Evolutionary conservation across 2,329 filamentous ascomycete species (phyloP).

Genomic region (Plenodomus lindquistii): DNA sequence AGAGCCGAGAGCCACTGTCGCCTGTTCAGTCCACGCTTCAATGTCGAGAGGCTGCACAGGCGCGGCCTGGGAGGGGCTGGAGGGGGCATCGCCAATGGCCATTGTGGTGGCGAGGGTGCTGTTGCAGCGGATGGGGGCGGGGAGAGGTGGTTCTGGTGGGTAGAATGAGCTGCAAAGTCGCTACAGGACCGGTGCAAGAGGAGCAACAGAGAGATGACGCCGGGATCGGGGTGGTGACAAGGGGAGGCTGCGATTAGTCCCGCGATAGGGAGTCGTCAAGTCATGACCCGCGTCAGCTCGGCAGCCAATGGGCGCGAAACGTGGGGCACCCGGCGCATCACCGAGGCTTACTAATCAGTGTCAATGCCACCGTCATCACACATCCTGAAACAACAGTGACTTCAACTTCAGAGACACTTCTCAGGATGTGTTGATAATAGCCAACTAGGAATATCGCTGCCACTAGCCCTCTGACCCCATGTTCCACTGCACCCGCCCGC

Average conservation of each 20-base stretch:
- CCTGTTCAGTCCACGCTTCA: constrained; percentile 55
- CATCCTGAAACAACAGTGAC: too few relatives aligned
- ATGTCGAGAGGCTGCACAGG: constrained; percentile 44
- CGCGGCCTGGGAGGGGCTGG: constrained; percentile 22
- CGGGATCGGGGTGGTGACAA: constrained; percentile 14
- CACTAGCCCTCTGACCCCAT: constrained; percentile 34
- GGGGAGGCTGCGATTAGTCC: constrained; percentile 14
- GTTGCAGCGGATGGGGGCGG: constrained; percentile 4
- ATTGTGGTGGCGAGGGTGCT: constrained; percentile 27
- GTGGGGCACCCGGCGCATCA: constrained; percentile 18
- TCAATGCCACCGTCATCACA: too few relatives aligned
- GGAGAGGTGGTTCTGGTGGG: not conserved
- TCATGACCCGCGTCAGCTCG: constrained; percentile 26
- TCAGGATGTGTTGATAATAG: too few relatives aligned
- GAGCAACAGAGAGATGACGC: not conserved
- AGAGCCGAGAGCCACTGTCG: constrained; percentile 48
- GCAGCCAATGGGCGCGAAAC: constrained; percentile 32
- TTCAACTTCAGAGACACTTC: too few relatives aligned
- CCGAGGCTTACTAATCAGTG: too few relatives aligned
- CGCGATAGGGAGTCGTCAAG: constrained; percentile 26
- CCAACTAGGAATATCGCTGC: not conserved
- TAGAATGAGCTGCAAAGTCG: not conserved
- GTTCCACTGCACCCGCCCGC: constrained; percentile 40
- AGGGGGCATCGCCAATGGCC: constrained; percentile 38
- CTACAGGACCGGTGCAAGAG: not conserved